Evolutionary conservation across 805 yeast genomes (phyloP), one percentile per base, ranked within the genome.

Genomic region (Jamesozyma rosinii): DNA sequence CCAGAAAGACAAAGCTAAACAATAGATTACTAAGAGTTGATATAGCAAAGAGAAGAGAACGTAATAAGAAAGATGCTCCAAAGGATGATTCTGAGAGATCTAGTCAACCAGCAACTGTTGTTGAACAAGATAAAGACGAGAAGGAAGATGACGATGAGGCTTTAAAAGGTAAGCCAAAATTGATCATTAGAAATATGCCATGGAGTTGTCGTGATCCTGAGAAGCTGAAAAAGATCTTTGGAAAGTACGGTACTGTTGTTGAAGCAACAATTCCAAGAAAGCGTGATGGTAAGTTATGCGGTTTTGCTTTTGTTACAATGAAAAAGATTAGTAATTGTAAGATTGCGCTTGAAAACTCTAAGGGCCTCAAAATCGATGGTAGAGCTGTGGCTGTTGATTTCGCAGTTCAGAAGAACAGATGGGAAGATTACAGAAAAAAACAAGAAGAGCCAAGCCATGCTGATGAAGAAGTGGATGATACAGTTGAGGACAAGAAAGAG

Each of bases 301-400:
- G 98, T 10, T 92, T 90, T 73, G 98, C 88, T 0, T 92, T 92
- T 63, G 88, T 92, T 9, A 83, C 92, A 0, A 83, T 92, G 95
- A 78, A 78, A 57, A 85, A 82, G 55, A 71, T 78, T 48, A 66
- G 76, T 24, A 77, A 81, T 49, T 97, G 98, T 40, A 81, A 77
- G 52, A 71, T 68, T 44, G 97, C 96, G 1, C 78, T 89, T 30
- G 84, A 84, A 53, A 87, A 74, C 29, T 70, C 79, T 19, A 74
- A 70, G 41, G 95, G 83, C 6, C 65, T 89, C 58, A 79, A 85
- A 63, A 84, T 92, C 42, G 87, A 79, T 54, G 97, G 88, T 2
- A 78, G 98, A 64, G 81, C 77, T 49, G 97, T 92, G 38, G 92
- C 95, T 19, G 97, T 92, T 19, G 96, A 85, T 72, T 83, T 82